A percentile compares a stretch with the other conserved stretches of the same genome.
phyloP scores from a whole-genome alignment of 1,284 basidiomycete species.

The Agaricales sp. region DNA sequence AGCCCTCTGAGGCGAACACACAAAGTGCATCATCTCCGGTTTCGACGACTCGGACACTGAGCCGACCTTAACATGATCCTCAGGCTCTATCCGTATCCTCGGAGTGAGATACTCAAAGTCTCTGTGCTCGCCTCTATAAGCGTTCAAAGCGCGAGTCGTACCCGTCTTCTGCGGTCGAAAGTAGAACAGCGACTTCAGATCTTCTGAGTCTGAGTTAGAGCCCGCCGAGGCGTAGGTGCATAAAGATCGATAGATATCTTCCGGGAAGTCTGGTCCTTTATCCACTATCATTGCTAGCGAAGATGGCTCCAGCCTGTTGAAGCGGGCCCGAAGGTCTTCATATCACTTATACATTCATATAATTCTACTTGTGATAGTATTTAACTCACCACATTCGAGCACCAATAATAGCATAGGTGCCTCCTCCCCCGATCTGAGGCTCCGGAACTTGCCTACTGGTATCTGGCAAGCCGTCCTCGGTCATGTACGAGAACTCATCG shows the following conservation, averaged over 20 bases:
- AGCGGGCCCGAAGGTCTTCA: too few relatives aligned
- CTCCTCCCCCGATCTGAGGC: constrained; percentile 81
- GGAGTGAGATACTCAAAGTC: constrained; percentile 79
- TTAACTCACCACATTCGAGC: constrained; percentile 66
- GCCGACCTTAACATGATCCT: constrained; percentile 6
- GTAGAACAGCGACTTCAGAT: not conserved
- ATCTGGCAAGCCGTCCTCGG: constrained; percentile 35
- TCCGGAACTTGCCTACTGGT: constrained; percentile 9
- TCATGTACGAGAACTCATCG: constrained; percentile 64
- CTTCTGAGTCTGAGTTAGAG: not conserved
- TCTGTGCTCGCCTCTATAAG: constrained; percentile 65
- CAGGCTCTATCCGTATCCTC: constrained; percentile 60
- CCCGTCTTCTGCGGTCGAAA: not conserved
- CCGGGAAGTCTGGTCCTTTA: constrained; percentile 73
- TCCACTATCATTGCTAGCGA: constrained; percentile 79
- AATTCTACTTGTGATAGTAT: too few relatives aligned
- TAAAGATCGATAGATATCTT: not conserved
- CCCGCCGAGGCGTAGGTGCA: not conserved
- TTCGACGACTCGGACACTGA: not conserved
- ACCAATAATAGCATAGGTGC: constrained; percentile 71
- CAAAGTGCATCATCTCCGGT: constrained; percentile 70
- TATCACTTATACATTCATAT: too few relatives aligned
- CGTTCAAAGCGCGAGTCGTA: constrained; percentile 73
- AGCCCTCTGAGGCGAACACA: constrained; percentile 75
- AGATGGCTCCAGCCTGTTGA: constrained; percentile 51